These are phyloP conservation scores for Phytophthora citricola DNA, from an alignment of 352 stramenopile species.

Conservation along the genomic window DNA sequence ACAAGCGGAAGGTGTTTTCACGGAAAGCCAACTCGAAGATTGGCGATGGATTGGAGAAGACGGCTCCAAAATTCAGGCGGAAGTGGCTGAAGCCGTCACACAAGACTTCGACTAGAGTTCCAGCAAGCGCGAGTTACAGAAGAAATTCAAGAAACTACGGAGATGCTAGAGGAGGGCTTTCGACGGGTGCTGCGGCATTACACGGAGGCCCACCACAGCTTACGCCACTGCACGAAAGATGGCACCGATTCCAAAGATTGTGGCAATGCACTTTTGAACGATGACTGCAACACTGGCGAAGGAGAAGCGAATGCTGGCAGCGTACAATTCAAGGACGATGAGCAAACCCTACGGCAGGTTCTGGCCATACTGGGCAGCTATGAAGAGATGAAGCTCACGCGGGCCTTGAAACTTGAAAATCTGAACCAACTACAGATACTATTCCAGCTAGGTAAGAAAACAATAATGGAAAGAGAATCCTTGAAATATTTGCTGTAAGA, in stretches of 20 bases:
- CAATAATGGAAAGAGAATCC: too few species aligned
- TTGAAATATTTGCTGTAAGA: too few species aligned
- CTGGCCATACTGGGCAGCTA: slow-evolving; percentile 14
- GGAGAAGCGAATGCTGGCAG: neutral
- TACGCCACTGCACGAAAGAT: neutral
- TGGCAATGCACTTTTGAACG: neutral
- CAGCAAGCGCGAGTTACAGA: slow-evolving; percentile 36
- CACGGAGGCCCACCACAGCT: slow-evolving; percentile 1
- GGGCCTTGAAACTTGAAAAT: slow-evolving; percentile 5
- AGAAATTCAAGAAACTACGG: slow-evolving; percentile 30
- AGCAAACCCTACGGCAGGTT: slow-evolving; percentile 4
- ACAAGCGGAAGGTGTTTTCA: slow-evolving; percentile 47
- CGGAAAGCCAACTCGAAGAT: slow-evolving; percentile 17
- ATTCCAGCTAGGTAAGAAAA: too few species aligned
- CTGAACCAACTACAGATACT: neutral
- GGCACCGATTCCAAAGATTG: neutral
- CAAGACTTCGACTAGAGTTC: slow-evolving; percentile 51
- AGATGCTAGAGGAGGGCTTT: slow-evolving; percentile 60
- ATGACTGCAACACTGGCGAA: neutral
- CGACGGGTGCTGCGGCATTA: slow-evolving; percentile 26
- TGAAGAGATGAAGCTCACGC: slow-evolving; percentile 3
- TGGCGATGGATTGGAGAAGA: slow-evolving; percentile 16
- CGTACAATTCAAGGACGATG: neutral
- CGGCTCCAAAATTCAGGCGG: slow-evolving; percentile 39
- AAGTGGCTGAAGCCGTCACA: slow-evolving; percentile 61